Conservation (phyloP, 2,329 filamentous ascomycete species). For the Cladosporium oxysporum region DNA sequence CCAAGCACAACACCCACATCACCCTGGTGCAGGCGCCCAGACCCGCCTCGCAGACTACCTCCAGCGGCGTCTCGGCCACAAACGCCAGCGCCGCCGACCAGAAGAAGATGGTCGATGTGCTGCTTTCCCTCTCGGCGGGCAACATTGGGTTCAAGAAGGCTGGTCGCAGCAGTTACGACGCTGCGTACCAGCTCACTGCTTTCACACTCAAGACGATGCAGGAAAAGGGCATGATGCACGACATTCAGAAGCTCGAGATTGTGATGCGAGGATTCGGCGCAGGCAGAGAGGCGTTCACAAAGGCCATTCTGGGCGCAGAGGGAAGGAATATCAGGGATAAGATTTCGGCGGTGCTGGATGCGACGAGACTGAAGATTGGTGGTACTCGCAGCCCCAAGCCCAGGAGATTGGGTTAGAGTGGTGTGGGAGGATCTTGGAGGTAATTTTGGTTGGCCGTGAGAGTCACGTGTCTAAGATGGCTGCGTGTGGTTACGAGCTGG, state of each 20-base stretch:
- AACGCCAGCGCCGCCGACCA: constrained; percentile 53
- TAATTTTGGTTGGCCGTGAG: neutral
- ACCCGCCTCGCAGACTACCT: constrained; percentile 31
- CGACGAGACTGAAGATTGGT: constrained; percentile 91
- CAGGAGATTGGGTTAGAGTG: constrained; percentile 69
- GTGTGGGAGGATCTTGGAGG: neutral
- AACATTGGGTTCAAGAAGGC: constrained; percentile 91
- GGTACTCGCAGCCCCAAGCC: constrained; percentile 83
- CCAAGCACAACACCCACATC: constrained; percentile 94
- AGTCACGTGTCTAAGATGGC: neutral
- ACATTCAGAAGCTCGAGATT: constrained; percentile 77
- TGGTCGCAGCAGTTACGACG: constrained; percentile 80
- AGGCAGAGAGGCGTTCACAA: constrained; percentile 85
- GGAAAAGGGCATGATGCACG: constrained; percentile 73
- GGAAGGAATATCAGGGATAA: constrained; percentile 72
- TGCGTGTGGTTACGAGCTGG: neutral
- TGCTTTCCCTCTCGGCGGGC: constrained; percentile 79
- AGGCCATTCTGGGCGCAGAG: constrained; percentile 84
- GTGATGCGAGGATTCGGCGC: constrained; percentile 81
- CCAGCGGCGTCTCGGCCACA: constrained; percentile 30
- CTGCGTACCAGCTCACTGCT: constrained; percentile 84
- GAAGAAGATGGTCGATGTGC: constrained; percentile 55
- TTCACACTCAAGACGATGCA: constrained; percentile 83
- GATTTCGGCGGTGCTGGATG: constrained; percentile 75
- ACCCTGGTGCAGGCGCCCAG: constrained; percentile 73